Conservation (phyloP, 2,329 filamentous ascomycete species). For the Rasamsonia emersonii region DNA sequence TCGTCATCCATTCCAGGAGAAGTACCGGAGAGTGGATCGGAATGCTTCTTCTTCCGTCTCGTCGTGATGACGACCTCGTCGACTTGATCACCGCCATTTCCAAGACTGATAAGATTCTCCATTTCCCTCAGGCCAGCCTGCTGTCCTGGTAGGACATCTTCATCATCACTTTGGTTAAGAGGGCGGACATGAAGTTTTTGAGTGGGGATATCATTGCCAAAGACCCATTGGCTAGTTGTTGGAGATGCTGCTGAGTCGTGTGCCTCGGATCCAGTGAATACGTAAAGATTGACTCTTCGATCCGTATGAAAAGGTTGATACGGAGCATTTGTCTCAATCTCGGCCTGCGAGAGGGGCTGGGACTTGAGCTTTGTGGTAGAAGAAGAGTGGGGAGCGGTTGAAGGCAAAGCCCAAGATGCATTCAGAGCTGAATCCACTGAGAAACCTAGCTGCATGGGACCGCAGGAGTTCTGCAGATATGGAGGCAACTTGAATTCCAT, state of each 20-base stretch:
- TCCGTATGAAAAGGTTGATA: constrained; percentile 97
- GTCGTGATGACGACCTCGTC: constrained; percentile 80
- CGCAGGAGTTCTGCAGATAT: constrained; percentile 52
- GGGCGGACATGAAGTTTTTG: constrained; percentile 40
- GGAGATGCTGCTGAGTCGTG: constrained; percentile 33
- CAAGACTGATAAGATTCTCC: constrained; percentile 43
- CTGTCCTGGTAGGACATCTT: constrained; percentile 21
- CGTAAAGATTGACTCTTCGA: constrained; percentile 67
- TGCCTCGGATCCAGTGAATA: constrained; percentile 42
- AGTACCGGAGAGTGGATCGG: constrained; percentile 17
- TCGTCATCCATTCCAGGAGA: constrained; percentile 41
- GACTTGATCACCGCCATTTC: constrained; percentile 48
- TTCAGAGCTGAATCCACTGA: constrained; percentile 34
- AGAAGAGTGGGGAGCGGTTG: constrained; percentile 33
- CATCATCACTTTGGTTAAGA: constrained; percentile 32
- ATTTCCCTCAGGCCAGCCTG: constrained; percentile 31
- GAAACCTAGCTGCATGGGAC: constrained; percentile 49
- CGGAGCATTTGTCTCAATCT: constrained; percentile 91
- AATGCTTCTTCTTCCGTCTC: constrained; percentile 53
- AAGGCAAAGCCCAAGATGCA: constrained; percentile 36
- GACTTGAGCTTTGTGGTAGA: constrained; percentile 30
- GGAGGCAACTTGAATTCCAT: constrained; percentile 59
- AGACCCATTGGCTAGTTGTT: constrained; percentile 40
- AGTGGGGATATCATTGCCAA: constrained; percentile 43
- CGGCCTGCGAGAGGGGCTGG: constrained; percentile 62